Evolutionary conservation across 768 basidiomycete genomes (phyloP), one percentile per base, ranked within the genome.

Genomic region (Lactarius psammicola): DNA sequence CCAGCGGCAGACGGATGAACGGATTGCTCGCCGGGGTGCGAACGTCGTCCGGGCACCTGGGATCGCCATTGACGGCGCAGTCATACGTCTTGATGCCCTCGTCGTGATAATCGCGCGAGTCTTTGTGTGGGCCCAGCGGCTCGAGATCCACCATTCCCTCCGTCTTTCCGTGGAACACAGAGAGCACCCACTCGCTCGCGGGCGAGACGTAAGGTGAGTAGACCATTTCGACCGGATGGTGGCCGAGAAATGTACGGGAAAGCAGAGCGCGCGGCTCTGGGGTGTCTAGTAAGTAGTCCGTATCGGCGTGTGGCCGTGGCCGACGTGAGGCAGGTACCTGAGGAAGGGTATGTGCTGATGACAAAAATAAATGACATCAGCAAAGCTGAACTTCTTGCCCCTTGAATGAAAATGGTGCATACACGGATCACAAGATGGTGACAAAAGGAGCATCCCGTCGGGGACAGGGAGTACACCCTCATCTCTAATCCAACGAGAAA

Each of bases 221-320:
- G 54, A 75, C 73, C 60, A 72, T 75, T 36, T 76, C 76, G 60
- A 75, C 60, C 10, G 74, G 72, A 63, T 75, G 72, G 58, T 73
- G 71, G n/a, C 83, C 83, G 4, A 85, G 78, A 75, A 84, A 84
- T n/a, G 82, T 82, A 40, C 81, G 79, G 54, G 82, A 81, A 11
- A 84, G 76, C 26, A 84, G 77, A 0, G 81, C 82, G 42, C 82
- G 80, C 2, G 82, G 82, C 68, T 83, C 83, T 6, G 81, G 81
- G 1, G 80, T 84, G 69, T 85, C 83, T 20, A 81, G 78, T 23
- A 85, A 79, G 67, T 83, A 85, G 71, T 84, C 84, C 13, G 80
- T 81, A 15, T 70, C 62, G 36, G 74, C 77, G 68, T 85, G 81
- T 15, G 83, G 84, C 6, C 82, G 78, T 7, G 83, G 82, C 18